phyloP scores from a whole-genome alignment of 176 grass and related monocot species.

The Cocos nucifera region DNA sequence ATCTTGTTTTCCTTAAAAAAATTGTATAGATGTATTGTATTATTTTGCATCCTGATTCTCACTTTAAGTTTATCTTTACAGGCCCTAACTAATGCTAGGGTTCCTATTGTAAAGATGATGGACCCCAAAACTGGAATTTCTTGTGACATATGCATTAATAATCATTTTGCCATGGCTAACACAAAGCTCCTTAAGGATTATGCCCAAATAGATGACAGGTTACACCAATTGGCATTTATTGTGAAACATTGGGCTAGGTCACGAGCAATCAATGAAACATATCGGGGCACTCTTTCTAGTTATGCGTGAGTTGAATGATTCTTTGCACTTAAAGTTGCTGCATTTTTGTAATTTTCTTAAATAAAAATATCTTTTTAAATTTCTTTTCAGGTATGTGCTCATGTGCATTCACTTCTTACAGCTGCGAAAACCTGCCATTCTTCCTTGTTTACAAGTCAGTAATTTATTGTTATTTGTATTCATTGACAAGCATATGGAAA shows the following conservation, averaged over 20 bases:
- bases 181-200: slow-evolving; percentile 66
- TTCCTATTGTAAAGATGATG: slow-evolving; percentile 44
- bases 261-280: slow-evolving; percentile 47
- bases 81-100: slow-evolving; percentile 47
- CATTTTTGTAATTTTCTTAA: background rate
- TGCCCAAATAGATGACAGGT: slow-evolving; percentile 40
- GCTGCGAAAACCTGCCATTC: slow-evolving; percentile 42
- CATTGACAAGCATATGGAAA: too few relatives aligned
- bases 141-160: slow-evolving; percentile 66
- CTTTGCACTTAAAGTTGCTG: background rate
- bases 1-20: too few relatives aligned
- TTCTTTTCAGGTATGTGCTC: slow-evolving; percentile 44
- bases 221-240: slow-evolving; percentile 55
- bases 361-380: slow-evolving; percentile 2
- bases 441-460: slow-evolving; percentile 58
- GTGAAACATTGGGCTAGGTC: slow-evolving; percentile 62
- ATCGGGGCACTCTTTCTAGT: slow-evolving; percentile 52
- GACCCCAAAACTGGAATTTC: slow-evolving; percentile 34
- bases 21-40: too few relatives aligned
- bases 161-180: slow-evolving; percentile 50
- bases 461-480: background rate
- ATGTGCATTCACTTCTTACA: slow-evolving; percentile 72
- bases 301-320: slow-evolving; percentile 36
- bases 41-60: too few relatives aligned
- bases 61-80: background rate